These are phyloP conservation scores for Candida michaelii DNA, from an alignment of 805 yeast genomes.

Conservation along the genomic window DNA sequence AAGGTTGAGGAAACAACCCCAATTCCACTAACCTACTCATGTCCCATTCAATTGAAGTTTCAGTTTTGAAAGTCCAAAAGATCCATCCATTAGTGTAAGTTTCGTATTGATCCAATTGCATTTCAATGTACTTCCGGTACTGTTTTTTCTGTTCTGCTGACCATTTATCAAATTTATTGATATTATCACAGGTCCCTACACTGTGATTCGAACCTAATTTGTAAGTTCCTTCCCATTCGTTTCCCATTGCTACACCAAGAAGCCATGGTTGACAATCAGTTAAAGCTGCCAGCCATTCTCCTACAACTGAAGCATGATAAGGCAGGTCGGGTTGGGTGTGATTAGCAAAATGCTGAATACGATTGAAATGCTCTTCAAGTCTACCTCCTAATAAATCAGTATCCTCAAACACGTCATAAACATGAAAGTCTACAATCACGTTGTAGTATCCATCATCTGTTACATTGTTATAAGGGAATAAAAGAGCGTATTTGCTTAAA, in stretches of 20 bases:
- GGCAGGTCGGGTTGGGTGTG: too few relatives aligned
- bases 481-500: too few relatives aligned
- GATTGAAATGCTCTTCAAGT: constrained; percentile 31
- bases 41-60: constrained; percentile 68
- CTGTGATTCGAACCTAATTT: constrained; percentile 16
- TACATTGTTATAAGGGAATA: too few relatives aligned
- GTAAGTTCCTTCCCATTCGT: constrained; percentile 55
- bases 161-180: constrained; percentile 44
- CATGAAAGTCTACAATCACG: constrained; percentile 41
- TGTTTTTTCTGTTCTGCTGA: constrained; percentile 38
- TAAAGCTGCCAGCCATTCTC: constrained; percentile 74
- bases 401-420: constrained; percentile 37
- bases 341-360: constrained; percentile 30
- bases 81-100: constrained; percentile 56
- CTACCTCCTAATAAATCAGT: constrained; percentile 22
- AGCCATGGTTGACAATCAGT: constrained; percentile 72
- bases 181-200: constrained; percentile 48
- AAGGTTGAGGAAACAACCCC: constrained; percentile 63
- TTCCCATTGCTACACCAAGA: constrained; percentile 66
- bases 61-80: constrained; percentile 75
- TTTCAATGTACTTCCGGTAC: constrained; percentile 57
- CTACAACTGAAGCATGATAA: constrained; percentile 61
- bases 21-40: constrained; percentile 51
- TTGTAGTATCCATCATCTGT: not conserved
- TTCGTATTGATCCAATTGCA: constrained; percentile 56